Conservation (phyloP, 306 rosid species). For the Vigna unguiculata region DNA sequence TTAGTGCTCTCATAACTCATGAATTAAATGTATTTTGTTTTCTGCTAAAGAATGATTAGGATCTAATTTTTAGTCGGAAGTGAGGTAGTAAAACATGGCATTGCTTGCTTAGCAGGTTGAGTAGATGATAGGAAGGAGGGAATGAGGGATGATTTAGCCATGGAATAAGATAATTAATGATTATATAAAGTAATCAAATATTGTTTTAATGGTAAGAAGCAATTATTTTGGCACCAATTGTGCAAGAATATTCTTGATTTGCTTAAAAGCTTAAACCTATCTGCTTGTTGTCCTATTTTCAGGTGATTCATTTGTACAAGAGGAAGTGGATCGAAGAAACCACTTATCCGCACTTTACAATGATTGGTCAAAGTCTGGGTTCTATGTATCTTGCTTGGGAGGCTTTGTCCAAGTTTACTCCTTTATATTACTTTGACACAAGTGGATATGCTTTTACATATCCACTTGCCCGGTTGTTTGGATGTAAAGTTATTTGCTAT, state of each 20-base stretch:
- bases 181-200: constrained; percentile 25
- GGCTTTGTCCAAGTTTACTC: constrained; percentile 85
- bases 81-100: neutral
- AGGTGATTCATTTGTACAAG: constrained; percentile 86
- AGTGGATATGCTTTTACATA: constrained; percentile 95
- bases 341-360: constrained; percentile 86
- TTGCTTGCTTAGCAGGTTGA: constrained; percentile 12
- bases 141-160: neutral
- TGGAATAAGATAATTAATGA: constrained; percentile 21
- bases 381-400: constrained; percentile 88
- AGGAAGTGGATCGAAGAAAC: constrained; percentile 92
- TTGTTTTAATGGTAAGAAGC: constrained; percentile 32
- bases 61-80: neutral
- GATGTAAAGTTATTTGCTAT: constrained; percentile 86
- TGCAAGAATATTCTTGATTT: neutral
- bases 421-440: constrained; percentile 78
- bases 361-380: constrained; percentile 95
- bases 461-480: constrained; percentile 87
- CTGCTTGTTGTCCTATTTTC: constrained; percentile 40
- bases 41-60: constrained; percentile 1
- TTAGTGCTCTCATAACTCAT: neutral
- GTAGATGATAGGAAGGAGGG: constrained; percentile 11
- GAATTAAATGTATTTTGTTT: neutral
- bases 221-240: constrained; percentile 4
- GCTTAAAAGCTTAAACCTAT: neutral